Evolutionary conservation across 805 yeast genomes (phyloP).

Genomic region (Wickerhamomyces bovis): DNA sequence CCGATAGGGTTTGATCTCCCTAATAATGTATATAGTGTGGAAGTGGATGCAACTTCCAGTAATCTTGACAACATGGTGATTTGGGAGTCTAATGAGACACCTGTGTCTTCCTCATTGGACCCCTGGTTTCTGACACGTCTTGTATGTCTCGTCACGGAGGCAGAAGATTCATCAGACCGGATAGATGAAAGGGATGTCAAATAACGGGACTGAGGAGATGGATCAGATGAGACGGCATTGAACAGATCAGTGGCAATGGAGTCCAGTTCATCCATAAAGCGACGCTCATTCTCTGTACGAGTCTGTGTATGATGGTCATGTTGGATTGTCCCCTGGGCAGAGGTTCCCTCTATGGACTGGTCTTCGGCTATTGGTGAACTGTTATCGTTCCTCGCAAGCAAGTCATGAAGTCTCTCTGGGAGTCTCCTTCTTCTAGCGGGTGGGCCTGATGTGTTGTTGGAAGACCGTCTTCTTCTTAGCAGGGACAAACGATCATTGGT

Average conservation of each 20-base stretch:
- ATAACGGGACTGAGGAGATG: background rate
- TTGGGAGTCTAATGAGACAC: slow-evolving; percentile 25
- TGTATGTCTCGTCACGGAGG: background rate
- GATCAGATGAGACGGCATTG: slow-evolving; percentile 7
- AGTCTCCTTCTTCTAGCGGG: slow-evolving; percentile 21
- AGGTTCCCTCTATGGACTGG: slow-evolving; percentile 3
- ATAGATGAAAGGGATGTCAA: background rate
- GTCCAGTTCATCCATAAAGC: slow-evolving; percentile 19
- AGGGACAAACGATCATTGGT: background rate
- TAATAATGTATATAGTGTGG: slow-evolving; percentile 36
- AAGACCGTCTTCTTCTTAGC: slow-evolving; percentile 22
- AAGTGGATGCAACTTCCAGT: slow-evolving; percentile 39
- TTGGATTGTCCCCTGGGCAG: slow-evolving; percentile 4
- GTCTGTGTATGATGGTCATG: background rate
- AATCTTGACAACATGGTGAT: slow-evolving; percentile 37
- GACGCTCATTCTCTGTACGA: background rate
- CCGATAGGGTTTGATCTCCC: slow-evolving; percentile 25
- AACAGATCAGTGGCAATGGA: slow-evolving; percentile 16
- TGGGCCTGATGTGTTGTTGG: slow-evolving; percentile 8
- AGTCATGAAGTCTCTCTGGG: slow-evolving; percentile 6
- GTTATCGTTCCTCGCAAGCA: background rate
- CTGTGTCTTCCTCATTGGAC: background rate
- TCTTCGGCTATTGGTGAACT: background rate
- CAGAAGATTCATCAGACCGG: slow-evolving; percentile 1
- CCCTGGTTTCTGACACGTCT: background rate